These are phyloP conservation scores for Globisporangium alternatum DNA, from an alignment of 352 stramenopile species.

Conservation along the genomic window DNA sequence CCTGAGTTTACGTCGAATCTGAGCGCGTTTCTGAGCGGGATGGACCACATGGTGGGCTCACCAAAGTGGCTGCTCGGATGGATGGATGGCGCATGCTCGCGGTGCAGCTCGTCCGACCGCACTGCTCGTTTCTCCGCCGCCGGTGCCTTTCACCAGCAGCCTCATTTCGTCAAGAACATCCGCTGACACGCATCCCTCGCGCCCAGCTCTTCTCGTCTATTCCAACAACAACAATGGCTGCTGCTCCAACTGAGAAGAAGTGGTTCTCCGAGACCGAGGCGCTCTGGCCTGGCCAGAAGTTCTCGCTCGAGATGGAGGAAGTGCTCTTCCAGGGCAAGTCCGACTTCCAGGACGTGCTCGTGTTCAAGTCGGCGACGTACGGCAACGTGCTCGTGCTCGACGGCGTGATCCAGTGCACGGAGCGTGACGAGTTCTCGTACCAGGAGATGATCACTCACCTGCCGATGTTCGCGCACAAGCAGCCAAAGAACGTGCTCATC, in stretches of 20 bases:
- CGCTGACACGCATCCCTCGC: neutral
- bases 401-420: slow-evolving; percentile 98
- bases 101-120: slow-evolving; percentile 6
- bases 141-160: neutral
- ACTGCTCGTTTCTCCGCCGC: neutral
- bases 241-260: slow-evolving; percentile 39
- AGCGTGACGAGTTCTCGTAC: slow-evolving; percentile 98
- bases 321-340: slow-evolving; percentile 95
- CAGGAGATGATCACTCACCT: slow-evolving; percentile 99
- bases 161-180: slow-evolving; percentile 16
- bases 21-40: slow-evolving; percentile 6
- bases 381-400: slow-evolving; percentile 98
- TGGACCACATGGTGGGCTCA: neutral
- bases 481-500: slow-evolving; percentile 96
- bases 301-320: slow-evolving; percentile 93
- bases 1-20: slow-evolving; percentile 9
- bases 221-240: slow-evolving; percentile 28
- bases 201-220: neutral
- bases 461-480: slow-evolving; percentile 94
- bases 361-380: slow-evolving; percentile 98
- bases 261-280: slow-evolving; percentile 96
- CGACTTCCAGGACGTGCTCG: slow-evolving; percentile 97
- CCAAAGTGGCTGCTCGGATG: slow-evolving; percentile 5
- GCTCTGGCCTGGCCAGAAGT: slow-evolving; percentile 93
- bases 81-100: slow-evolving; percentile 17